Conservation (phyloP, 768 basidiomycete species). For the Hygrocybe coccinea region DNA sequence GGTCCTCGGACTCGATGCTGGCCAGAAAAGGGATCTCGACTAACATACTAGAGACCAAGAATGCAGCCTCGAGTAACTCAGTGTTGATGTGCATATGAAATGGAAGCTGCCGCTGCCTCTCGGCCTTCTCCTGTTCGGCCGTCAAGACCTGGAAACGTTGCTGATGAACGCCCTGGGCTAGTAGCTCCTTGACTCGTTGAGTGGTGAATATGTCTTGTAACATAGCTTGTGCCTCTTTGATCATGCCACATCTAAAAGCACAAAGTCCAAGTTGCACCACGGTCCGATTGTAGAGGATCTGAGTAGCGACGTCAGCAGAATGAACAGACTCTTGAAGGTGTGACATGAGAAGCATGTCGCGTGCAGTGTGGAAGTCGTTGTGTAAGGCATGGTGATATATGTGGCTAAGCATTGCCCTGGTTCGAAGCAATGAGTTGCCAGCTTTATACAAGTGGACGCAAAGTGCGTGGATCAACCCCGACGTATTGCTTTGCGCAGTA, state of each 20-base stretch:
- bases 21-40: constrained; percentile 95
- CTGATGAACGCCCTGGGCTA: constrained; percentile 94
- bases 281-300: constrained; percentile 96
- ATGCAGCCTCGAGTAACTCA: constrained; percentile 93
- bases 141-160: constrained; percentile 82
- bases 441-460: constrained; percentile 92
- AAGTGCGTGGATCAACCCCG: constrained; percentile 78
- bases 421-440: constrained; percentile 86
- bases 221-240: constrained; percentile 89
- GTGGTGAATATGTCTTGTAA: constrained; percentile 95
- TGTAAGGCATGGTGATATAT: constrained; percentile 96
- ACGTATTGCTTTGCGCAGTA: constrained; percentile 49
- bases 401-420: constrained; percentile 95
- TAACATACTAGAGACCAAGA: constrained; percentile 97
- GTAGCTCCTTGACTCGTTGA: constrained; percentile 92
- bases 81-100: constrained; percentile 99
- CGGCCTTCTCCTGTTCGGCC: constrained; percentile 95
- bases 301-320: constrained; percentile 93
- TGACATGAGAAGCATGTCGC: constrained; percentile 98
- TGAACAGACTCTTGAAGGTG: constrained; percentile 96
- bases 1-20: constrained; percentile 90
- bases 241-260: constrained; percentile 92
- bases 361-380: constrained; percentile 93
- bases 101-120: constrained; percentile 91
- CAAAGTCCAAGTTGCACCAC: constrained; percentile 96